These are phyloP conservation scores for Metarhizium guizhouense DNA, from an alignment of 2,329 filamentous ascomycete genomes.

Conservation along the genomic window DNA sequence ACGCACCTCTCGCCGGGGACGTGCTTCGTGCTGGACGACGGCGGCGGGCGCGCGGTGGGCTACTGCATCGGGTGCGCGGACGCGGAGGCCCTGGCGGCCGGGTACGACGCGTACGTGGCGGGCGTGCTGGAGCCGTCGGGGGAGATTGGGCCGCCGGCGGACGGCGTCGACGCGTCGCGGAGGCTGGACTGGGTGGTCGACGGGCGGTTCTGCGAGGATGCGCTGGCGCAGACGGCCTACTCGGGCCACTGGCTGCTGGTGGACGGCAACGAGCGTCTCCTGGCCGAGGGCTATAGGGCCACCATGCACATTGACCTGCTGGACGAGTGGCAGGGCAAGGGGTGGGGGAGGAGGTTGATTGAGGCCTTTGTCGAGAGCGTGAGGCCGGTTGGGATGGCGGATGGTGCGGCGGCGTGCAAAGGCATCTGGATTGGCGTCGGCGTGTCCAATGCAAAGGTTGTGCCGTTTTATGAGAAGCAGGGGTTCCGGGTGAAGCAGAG, in stretches of 20 bases:
- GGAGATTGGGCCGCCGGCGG: too few species aligned
- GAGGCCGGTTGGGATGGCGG: slow-evolving; percentile 8
- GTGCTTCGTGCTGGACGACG: slow-evolving; percentile 41
- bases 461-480: too few species aligned
- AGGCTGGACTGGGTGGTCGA: too few species aligned
- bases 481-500: too few species aligned
- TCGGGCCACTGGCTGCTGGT: slow-evolving; percentile 29
- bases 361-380: slow-evolving; percentile 32
- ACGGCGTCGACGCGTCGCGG: too few species aligned
- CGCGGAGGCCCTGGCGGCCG: too few species aligned
- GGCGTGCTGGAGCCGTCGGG: too few species aligned
- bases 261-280: slow-evolving; percentile 23
- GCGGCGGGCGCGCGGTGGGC: slow-evolving; percentile 30
- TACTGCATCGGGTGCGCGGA: too few species aligned
- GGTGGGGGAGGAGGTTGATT: slow-evolving; percentile 19
- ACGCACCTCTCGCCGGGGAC: slow-evolving; percentile 34
- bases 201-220: too few species aligned
- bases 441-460: too few species aligned
- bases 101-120: too few species aligned
- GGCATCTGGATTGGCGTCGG: slow-evolving; percentile 24
- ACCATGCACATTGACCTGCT: slow-evolving; percentile 44
- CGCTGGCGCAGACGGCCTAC: slow-evolving; percentile 19
- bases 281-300: slow-evolving; percentile 25
- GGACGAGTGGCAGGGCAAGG: slow-evolving; percentile 15
- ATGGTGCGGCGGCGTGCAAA: slow-evolving; percentile 9